A percentile compares a stretch with the other conserved stretches of the same genome.
These are phyloP conservation scores for Chenopodium suecicum DNA, from an alignment of 148 eudicot genomes.

Conservation along the genomic window DNA sequence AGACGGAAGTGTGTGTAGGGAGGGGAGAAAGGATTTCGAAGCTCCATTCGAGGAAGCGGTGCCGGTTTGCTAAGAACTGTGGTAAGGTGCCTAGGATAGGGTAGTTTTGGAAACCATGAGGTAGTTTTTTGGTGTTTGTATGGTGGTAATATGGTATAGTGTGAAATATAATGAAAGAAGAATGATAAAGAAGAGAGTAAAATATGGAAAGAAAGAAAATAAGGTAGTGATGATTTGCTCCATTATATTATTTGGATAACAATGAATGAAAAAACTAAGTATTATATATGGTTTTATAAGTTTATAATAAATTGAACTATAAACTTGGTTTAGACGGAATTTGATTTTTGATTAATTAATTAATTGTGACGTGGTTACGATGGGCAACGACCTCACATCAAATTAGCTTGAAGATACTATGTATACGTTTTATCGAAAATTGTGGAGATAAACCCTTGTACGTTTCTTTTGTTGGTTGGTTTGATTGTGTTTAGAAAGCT, in stretches of 20 bases:
- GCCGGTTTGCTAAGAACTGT: conserved; percentile 52
- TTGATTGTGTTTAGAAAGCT: too few species aligned
- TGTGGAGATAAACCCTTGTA: too few species aligned
- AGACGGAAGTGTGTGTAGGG: conserved; percentile 52
- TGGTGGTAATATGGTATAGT: not conserved
- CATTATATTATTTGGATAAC: not conserved
- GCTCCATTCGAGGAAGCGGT: conserved; percentile 73
- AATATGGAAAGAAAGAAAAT: not conserved
- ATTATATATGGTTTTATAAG: too few species aligned
- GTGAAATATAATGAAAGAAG: conserved; percentile 9
- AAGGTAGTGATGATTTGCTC: not conserved
- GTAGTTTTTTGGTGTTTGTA: not conserved
- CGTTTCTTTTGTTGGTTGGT: too few species aligned
- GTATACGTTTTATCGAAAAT: too few species aligned
- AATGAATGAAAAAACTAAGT: not conserved
- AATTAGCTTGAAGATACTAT: too few species aligned
- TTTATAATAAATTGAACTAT: too few species aligned
- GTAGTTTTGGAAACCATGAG: conserved; percentile 40
- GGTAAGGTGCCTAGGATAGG: conserved; percentile 64
- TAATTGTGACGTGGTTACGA: too few species aligned
- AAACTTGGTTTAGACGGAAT: too few species aligned
- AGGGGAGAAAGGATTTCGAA: conserved; percentile 39
- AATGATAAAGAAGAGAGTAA: not conserved
- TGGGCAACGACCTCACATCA: too few species aligned
- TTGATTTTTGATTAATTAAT: too few species aligned